Conservation (phyloP, 1,284 basidiomycete genomes). For the Cryptococcus deneoformans region DNA sequence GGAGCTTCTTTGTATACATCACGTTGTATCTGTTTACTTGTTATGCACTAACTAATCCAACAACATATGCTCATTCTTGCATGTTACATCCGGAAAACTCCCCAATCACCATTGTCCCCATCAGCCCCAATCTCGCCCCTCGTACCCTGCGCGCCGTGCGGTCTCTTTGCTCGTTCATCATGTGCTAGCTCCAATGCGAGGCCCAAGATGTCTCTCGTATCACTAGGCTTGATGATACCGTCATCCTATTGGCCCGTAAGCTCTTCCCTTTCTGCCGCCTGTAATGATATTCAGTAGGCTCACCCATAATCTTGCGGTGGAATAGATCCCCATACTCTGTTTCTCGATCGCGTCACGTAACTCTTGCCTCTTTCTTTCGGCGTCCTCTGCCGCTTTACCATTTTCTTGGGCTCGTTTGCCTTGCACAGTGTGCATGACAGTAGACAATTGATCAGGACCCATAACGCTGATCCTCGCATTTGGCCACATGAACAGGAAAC, state of each 20-base stretch:
- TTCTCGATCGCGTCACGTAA: slow-evolving; percentile 78
- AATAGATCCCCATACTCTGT: slow-evolving; percentile 82
- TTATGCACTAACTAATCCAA: not conserved
- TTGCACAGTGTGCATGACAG: slow-evolving; percentile 81
- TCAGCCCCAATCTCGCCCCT: slow-evolving; percentile 62
- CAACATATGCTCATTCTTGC: slow-evolving; percentile 12
- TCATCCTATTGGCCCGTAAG: slow-evolving; percentile 59
- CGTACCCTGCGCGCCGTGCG: slow-evolving; percentile 25
- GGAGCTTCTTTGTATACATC: not conserved
- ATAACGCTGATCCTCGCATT: slow-evolving; percentile 96
- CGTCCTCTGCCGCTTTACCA: slow-evolving; percentile 11
- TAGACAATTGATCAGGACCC: slow-evolving; percentile 88
- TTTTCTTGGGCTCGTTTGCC: slow-evolving; percentile 20
- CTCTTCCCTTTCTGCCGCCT: not conserved
- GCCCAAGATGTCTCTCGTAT: slow-evolving; percentile 83
- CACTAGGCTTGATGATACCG: slow-evolving; percentile 86
- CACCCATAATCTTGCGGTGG: slow-evolving; percentile 79
- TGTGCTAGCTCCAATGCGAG: slow-evolving; percentile 75
- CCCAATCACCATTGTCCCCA: slow-evolving; percentile 71
- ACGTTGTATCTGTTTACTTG: not conserved
- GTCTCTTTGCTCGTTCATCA: slow-evolving; percentile 45
- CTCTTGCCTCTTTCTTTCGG: slow-evolving; percentile 32
- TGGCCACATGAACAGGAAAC: slow-evolving; percentile 98
- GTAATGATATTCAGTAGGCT: slow-evolving; percentile 1
- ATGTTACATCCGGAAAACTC: slow-evolving; percentile 84